These are phyloP conservation scores for Neurospora cerealis DNA, from an alignment of 495 filamentous ascomycete genomes.

Conservation along the genomic window DNA sequence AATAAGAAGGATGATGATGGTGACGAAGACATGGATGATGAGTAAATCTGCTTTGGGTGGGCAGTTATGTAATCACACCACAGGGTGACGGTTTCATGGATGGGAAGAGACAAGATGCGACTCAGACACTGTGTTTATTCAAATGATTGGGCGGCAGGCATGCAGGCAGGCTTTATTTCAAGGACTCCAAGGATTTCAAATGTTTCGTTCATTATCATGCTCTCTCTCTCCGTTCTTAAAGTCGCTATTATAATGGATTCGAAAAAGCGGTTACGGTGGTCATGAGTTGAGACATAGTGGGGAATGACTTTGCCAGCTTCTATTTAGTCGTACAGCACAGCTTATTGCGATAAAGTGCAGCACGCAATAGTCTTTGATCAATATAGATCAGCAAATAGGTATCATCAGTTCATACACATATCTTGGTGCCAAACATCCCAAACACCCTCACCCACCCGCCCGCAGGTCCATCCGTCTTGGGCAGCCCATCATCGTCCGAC, in stretches of 20 bases:
- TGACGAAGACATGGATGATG: slow-evolving; percentile 37
- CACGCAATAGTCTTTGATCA: not conserved
- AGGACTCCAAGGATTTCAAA: not conserved
- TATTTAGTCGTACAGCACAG: not conserved
- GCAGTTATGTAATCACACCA: not conserved
- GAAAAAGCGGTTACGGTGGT: not conserved
- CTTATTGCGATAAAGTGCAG: not conserved
- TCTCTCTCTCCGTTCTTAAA: not conserved
- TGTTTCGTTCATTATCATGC: not conserved
- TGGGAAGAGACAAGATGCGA: not conserved
- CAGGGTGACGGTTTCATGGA: not conserved
- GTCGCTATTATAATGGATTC: not conserved
- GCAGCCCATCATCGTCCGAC: slow-evolving; percentile 10
- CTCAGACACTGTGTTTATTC: not conserved
- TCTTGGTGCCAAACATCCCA: slow-evolving; percentile 45
- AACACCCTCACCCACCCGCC: slow-evolving; percentile 41
- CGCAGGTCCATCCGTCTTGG: slow-evolving; percentile 18
- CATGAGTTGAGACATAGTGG: not conserved
- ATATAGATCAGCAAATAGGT: not conserved
- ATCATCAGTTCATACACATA: slow-evolving; percentile 14
- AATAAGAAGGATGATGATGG: slow-evolving; percentile 1
- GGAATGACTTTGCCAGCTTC: not conserved
- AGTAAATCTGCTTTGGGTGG: slow-evolving; percentile 54
- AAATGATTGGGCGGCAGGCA: not conserved
- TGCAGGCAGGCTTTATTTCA: not conserved